Evolutionary conservation across 176 grass and related monocot species (phyloP), one percentile per base, ranked within the genome.

Genomic region (Leersia perrieri): DNA sequence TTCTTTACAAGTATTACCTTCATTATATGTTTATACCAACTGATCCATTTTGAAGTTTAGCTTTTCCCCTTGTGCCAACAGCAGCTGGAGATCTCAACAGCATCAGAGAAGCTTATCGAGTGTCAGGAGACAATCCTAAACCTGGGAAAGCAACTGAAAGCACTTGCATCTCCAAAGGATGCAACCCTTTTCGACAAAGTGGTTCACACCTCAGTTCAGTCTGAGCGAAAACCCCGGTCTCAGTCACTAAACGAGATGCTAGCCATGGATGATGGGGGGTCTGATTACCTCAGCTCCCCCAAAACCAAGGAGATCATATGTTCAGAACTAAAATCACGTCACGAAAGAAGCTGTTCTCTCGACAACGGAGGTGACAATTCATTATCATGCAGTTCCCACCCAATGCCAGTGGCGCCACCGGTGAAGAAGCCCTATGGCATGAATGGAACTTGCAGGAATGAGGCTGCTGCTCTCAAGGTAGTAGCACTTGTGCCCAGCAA

Each of bases 81-180:
- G 90, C 79, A 85, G 81, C 55, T 73, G 26, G 84, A 93, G 53
- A 93, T 95, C 78, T 83, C 83, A 62, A 88, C 75, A 9, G 95
- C 90, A 82, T 91, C 95, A 68, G 86, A 98, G 55, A 93, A 93
- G 41, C 83, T 98, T 58, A 89, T 87, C 0, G 90, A 90, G 83
- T 95, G 90, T 76, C 90, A 94, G 75, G 96, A 99, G 44, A 99
- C 96, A 28, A 93, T 99, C 38, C 36, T 87, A 73, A 95, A 74
- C 76, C 88, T 93, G 32, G 88, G 90, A 32, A 89, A 99, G 66
- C 90, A 99, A 87, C 81, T 99, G 29, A 99, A 99, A 88, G 87
- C 88, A 6, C 72, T 99, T 80, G 76, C 90, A 68, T 93, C 92
- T 8, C 90, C 90, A 64, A 93, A 83, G 75, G 88, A 93, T 22